These are phyloP conservation scores for Arctium lappa DNA, from an alignment of 129 eudicot genomes.

Conservation along the genomic window DNA sequence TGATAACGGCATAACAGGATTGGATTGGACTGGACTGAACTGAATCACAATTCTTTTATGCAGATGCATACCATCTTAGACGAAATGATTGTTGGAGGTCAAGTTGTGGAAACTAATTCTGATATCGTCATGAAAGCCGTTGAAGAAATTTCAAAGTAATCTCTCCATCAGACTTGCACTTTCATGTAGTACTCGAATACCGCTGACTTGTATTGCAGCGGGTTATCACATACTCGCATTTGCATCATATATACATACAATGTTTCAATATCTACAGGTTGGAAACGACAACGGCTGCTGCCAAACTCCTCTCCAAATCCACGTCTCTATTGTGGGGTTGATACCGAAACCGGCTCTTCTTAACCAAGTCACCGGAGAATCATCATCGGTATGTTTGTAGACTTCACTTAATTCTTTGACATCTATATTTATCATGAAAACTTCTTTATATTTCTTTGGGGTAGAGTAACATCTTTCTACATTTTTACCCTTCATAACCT, in stretches of 20 bases:
- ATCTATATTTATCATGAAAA: neutral
- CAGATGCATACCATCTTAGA: conserved; percentile 73
- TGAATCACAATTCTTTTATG: neutral
- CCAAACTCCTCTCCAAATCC: conserved; percentile 40
- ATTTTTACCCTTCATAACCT: too few relatives aligned
- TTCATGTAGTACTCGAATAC: neutral
- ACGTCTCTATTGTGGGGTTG: conserved; percentile 40
- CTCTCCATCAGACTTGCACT: conserved; percentile 13
- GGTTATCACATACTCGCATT: neutral
- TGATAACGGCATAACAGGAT: too few relatives aligned
- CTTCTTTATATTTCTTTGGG: neutral
- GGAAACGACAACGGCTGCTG: conserved; percentile 35
- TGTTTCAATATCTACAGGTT: conserved; percentile 25
- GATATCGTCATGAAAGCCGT: conserved; percentile 49
- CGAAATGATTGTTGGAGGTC: conserved; percentile 77
- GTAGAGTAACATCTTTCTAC: too few relatives aligned
- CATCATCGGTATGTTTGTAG: conserved; percentile 1
- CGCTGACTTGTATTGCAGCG: neutral
- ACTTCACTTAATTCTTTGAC: neutral
- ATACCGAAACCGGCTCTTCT: neutral
- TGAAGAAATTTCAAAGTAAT: conserved; percentile 67
- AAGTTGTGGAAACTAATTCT: conserved; percentile 75
- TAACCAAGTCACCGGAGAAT: neutral
- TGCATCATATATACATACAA: neutral
- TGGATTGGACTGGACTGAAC: neutral